Evolutionary conservation across 306 rosid genomes (phyloP).

Genomic region (Ormosia semicastrata): DNA sequence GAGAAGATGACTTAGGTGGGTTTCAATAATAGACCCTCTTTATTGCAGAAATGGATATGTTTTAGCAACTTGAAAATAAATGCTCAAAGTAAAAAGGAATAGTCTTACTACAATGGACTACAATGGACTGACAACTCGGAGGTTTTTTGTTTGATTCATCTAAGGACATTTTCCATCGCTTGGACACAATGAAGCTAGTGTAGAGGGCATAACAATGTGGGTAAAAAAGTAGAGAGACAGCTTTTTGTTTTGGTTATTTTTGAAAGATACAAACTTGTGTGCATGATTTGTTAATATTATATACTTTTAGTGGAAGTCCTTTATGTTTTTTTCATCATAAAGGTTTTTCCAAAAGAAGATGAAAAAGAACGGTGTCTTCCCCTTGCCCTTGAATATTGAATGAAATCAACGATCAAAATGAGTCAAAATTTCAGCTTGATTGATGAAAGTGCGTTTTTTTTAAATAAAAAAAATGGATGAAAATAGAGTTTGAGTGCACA

Average conservation of each 20-base stretch:
- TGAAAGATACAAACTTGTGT: constrained; percentile 42
- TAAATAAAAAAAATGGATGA: neutral
- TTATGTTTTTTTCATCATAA: constrained; percentile 29
- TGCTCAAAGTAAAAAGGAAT: constrained; percentile 9
- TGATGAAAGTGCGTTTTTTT: neutral
- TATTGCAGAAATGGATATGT: constrained; percentile 31
- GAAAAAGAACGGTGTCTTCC: constrained; percentile 38
- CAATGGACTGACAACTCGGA: constrained; percentile 22
- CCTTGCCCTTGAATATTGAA: neutral
- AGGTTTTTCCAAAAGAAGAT: constrained; percentile 13
- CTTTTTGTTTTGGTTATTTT: constrained; percentile 36
- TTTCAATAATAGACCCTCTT: constrained; percentile 51
- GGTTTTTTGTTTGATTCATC: constrained; percentile 32
- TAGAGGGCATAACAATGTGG: constrained; percentile 31
- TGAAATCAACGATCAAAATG: constrained; percentile 20
- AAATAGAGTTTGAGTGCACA: constrained; percentile 27
- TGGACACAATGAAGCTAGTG: constrained; percentile 28
- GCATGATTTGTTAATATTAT: constrained; percentile 31
- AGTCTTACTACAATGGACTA: neutral
- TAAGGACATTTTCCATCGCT: constrained; percentile 22
- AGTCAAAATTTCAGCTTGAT: constrained; percentile 22
- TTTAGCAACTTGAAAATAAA: constrained; percentile 33
- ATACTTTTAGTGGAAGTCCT: constrained; percentile 26
- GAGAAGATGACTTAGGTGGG: constrained; percentile 40
- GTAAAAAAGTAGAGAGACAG: constrained; percentile 34